A percentile compares a stretch with the other conserved stretches of the same genome.
Evolutionary conservation across 805 yeast species (phyloP).

Genomic region (Metschnikowia santaceciliae): DNA sequence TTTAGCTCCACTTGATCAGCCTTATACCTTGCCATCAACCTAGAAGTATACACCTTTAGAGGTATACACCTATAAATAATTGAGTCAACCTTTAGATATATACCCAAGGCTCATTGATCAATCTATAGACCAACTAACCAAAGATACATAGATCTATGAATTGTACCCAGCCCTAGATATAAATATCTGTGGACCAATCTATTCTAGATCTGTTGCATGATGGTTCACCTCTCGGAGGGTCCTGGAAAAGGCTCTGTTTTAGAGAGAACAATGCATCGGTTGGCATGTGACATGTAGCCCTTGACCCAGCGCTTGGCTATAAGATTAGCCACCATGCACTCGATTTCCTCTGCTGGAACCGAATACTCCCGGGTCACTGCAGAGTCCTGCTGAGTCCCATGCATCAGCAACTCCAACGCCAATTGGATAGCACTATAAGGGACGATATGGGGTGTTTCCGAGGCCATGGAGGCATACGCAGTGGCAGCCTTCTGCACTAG

Average conservation of each 20-base stretch:
- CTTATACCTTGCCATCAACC: too few species aligned
- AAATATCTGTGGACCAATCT: too few species aligned
- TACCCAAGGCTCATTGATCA: too few species aligned
- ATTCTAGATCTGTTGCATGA: neutral
- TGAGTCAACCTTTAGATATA: too few species aligned
- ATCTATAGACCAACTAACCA: too few species aligned
- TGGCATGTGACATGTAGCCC: slow-evolving; percentile 79
- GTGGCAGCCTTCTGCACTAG: slow-evolving; percentile 41
- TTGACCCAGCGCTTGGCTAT: slow-evolving; percentile 59
- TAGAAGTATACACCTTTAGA: too few species aligned
- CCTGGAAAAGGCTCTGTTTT: slow-evolving; percentile 69
- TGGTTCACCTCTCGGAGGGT: neutral
- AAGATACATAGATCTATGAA: too few species aligned
- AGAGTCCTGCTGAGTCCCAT: neutral
- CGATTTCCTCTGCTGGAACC: slow-evolving; percentile 50
- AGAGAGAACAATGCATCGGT: slow-evolving; percentile 69
- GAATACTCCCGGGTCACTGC: slow-evolving; percentile 3
- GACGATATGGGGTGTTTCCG: slow-evolving; percentile 29
- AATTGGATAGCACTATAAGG: slow-evolving; percentile 41
- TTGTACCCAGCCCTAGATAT: too few species aligned
- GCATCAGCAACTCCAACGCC: slow-evolving; percentile 33
- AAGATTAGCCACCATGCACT: slow-evolving; percentile 64
- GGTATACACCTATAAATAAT: too few species aligned
- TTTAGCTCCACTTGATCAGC: too few species aligned
- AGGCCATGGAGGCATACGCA: slow-evolving; percentile 19